These are phyloP conservation scores for Penicillium sumatraense DNA, from an alignment of 2,329 filamentous ascomycete genomes.

Conservation along the genomic window DNA sequence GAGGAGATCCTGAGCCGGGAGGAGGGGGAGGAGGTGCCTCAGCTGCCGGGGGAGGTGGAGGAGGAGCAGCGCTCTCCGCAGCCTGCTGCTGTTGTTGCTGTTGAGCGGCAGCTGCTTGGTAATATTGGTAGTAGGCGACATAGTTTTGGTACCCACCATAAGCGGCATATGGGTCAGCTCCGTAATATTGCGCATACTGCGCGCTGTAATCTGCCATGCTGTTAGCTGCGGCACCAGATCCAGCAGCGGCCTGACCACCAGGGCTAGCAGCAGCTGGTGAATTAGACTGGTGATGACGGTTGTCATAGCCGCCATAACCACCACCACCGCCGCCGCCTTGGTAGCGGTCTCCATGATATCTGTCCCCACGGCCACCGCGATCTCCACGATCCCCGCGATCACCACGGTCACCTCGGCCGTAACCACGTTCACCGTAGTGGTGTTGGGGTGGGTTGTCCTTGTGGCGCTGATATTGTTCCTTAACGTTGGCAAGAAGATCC, in stretches of 20 bases:
- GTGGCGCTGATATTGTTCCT: constrained; percentile 86
- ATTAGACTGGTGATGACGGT: constrained; percentile 36
- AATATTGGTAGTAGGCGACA: constrained; percentile 67
- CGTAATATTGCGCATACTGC: constrained; percentile 84
- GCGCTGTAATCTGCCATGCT: constrained; percentile 70
- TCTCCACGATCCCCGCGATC: constrained; percentile 56
- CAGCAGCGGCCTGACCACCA: constrained; percentile 48
- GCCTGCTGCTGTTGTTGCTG: constrained; percentile 50
- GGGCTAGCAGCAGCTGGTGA: constrained; percentile 49
- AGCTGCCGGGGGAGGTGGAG: constrained; percentile 60
- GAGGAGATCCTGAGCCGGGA: constrained; percentile 63
- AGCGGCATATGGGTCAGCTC: constrained; percentile 80
- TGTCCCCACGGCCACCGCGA: constrained; percentile 29
- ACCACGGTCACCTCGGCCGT: constrained; percentile 51
- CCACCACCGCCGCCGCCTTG: constrained; percentile 32
- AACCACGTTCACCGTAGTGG: constrained; percentile 52
- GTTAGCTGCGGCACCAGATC: constrained; percentile 25
- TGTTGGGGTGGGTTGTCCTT: constrained; percentile 78
- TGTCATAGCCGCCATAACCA: constrained; percentile 38
- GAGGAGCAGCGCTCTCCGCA: constrained; percentile 49
- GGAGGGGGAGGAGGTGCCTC: constrained; percentile 64
- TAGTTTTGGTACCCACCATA: constrained; percentile 87
- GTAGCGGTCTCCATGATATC: constrained; percentile 38
- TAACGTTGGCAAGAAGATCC: constrained; percentile 84
- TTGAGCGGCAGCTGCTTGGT: constrained; percentile 64